Evolutionary conservation across 352 stramenopile species (phyloP).

Genomic region (Globisporangium canariense): DNA sequence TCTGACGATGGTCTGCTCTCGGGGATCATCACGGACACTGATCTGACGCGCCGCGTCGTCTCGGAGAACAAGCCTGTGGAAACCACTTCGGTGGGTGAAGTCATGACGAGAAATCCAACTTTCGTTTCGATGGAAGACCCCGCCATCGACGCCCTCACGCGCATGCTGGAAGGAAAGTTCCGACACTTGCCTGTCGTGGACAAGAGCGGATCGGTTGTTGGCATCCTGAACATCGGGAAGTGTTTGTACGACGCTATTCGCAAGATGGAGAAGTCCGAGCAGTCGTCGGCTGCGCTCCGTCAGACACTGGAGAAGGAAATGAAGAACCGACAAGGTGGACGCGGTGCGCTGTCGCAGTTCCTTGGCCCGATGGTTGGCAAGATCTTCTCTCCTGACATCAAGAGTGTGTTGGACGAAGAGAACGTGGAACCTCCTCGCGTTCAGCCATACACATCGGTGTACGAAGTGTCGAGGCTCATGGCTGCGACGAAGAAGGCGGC

Average conservation of each 20-base stretch:
- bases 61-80: slow-evolving; percentile 76
- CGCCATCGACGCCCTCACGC: slow-evolving; percentile 82
- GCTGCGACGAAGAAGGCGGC: slow-evolving; percentile 92
- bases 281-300: slow-evolving; percentile 67
- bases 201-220: slow-evolving; percentile 85
- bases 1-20: slow-evolving; percentile 84
- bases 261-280: slow-evolving; percentile 94
- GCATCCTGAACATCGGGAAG: slow-evolving; percentile 98
- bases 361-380: slow-evolving; percentile 86
- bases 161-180: slow-evolving; percentile 87
- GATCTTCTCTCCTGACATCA: slow-evolving; percentile 85
- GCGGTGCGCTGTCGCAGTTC: slow-evolving; percentile 48
- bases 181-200: slow-evolving; percentile 84
- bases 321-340: slow-evolving; percentile 40
- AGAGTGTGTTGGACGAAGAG: slow-evolving; percentile 82
- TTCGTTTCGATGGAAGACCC: slow-evolving; percentile 83
- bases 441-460: slow-evolving; percentile 88
- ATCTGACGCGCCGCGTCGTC: slow-evolving; percentile 80
- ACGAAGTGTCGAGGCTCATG: slow-evolving; percentile 93
- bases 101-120: slow-evolving; percentile 83
- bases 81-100: slow-evolving; percentile 59
- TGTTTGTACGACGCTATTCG: slow-evolving; percentile 98
- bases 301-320: slow-evolving; percentile 80
- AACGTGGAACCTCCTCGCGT: slow-evolving; percentile 70
- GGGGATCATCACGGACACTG: slow-evolving; percentile 95